Base-by-base conservation (phyloP, 306 rosid species). In the Cucurbita pepo region DNA sequence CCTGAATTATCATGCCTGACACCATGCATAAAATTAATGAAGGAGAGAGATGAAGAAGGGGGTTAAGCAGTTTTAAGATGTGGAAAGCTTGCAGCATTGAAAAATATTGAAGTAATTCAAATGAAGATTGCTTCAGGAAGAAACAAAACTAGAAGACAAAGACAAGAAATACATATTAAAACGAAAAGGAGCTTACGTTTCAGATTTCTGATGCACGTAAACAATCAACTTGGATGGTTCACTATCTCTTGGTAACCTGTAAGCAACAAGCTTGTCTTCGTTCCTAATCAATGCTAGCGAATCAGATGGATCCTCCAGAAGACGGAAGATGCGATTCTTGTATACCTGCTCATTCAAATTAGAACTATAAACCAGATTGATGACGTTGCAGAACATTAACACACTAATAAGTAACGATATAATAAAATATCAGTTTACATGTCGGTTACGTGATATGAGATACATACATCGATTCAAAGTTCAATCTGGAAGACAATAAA, bases 181-280 rank as follows among this genome's bases (percentile, higher is more conserved):
- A 66, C 12, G 38, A 43, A 64, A 64, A 45, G n/a, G 55, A 63
- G 40, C 92, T 84, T 85, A 92, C 96, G 7, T 74, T 64, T 60
- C 81, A 77, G 71, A 22, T 50, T 53, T 84, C 57, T 81, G 86
- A 83, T 88, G 95, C 69, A 51, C 37, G 81, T 85, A 91, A 63
- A 83, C 79, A 81, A 88, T 79, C 84, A 89, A 71, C 75, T 72
- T 58, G 72, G 75, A 67, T 52, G 71, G 64, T 74, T 81, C 88
- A 56, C 21, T 60, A 73, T 79, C 75, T 77, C 87, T 92, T 59
- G 82, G 86, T 52, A 88, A 61, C 62, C 92, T 90, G 73, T 92
- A 92, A 51, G 95, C 96, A 0, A 86, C 95, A 82, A 92, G 87
- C 75, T 37, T 79, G 82, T 89, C 97, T 56, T 76, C 88, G 79